Evolutionary conservation across 768 basidiomycete genomes (phyloP), one percentile per base, ranked within the genome.

Genomic region (Pleurotus salmoneostramineus): DNA sequence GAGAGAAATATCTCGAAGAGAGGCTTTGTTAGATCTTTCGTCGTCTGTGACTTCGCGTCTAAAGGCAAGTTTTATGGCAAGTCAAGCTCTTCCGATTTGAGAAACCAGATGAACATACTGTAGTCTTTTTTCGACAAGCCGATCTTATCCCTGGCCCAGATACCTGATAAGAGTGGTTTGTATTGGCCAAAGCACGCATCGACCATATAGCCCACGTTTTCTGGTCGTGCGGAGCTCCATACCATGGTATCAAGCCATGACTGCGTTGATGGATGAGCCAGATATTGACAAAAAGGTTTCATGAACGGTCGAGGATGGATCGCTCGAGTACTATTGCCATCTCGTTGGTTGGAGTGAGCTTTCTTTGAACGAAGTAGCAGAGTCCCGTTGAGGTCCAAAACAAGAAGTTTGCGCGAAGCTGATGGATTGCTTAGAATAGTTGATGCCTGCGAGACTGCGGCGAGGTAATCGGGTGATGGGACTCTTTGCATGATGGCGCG

Each of bases 161-260:
- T 74, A 0, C 84, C 88, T 12, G 82, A 68, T 5, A 92, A 70
- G 11, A 73, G 68, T 2, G 63, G 57, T 54, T 71, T 70, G 27
- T 71, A 65, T 0, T 71, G 63, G 7, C 76, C 82, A 65, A 92
- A 91, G 36, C 79, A 77, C 37, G 74, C 75, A 21, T 80, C 68
- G 0, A 89, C 87, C 91, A 93, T 93, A 62, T 86, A 84, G 0
- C 72, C 69, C 7, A 92, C 91, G 65, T 83, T 91, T 50, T 86
- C 85, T 1, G 91, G 89, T 65, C 91, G 89, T 3, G 92, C 92
- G 2, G 88, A 90, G 65, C 88, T 90, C 92, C 92, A 94, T 4
- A 94, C 81, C 88, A 93, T 93, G 3, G 88, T 85, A 58, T 92
- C 89, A 15, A 93, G 76, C 88, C 89, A 91, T 8, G 65, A 62